Evolutionary conservation across 345 rosid species (phyloP).

Genomic region (Bruguiera gymnorhiza): DNA sequence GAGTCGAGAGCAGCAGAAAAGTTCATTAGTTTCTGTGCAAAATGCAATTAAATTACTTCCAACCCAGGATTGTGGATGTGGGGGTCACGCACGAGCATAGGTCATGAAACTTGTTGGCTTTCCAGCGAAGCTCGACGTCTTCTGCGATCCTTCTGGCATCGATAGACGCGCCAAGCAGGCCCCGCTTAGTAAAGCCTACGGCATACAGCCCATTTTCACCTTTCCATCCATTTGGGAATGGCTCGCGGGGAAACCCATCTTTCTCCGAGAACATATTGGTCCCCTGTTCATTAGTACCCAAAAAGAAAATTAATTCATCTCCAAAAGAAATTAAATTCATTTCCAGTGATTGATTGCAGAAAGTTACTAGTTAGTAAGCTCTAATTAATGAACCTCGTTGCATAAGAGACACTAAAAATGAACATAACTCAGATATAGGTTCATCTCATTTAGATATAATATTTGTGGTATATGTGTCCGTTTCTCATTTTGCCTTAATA

Average conservation of each 20-base stretch:
- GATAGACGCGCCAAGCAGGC: slow-evolving; percentile 67
- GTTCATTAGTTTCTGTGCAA: neutral
- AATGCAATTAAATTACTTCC: too few relatives aligned
- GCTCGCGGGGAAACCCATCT: slow-evolving; percentile 59
- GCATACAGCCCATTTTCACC: slow-evolving; percentile 72
- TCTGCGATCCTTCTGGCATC: slow-evolving; percentile 65
- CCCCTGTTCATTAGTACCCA: neutral
- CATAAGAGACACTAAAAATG: too few relatives aligned
- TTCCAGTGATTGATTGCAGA: neutral
- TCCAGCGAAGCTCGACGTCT: slow-evolving; percentile 47
- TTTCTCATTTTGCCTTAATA: too few relatives aligned
- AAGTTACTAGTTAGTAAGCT: too few relatives aligned
- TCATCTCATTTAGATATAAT: too few relatives aligned
- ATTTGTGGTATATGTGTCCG: too few relatives aligned
- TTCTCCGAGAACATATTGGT: slow-evolving; percentile 56
- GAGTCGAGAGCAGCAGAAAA: neutral
- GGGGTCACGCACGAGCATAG: slow-evolving; percentile 1
- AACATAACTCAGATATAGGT: too few relatives aligned
- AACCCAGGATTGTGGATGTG: neutral
- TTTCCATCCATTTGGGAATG: slow-evolving; percentile 80
- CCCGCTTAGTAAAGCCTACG: slow-evolving; percentile 72
- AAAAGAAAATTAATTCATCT: neutral
- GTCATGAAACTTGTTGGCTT: slow-evolving; percentile 21
- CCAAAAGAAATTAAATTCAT: neutral
- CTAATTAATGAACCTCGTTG: too few relatives aligned